Base-by-base conservation (phyloP, 2,329 filamentous ascomycete species). In the Penicillium sp. region DNA sequence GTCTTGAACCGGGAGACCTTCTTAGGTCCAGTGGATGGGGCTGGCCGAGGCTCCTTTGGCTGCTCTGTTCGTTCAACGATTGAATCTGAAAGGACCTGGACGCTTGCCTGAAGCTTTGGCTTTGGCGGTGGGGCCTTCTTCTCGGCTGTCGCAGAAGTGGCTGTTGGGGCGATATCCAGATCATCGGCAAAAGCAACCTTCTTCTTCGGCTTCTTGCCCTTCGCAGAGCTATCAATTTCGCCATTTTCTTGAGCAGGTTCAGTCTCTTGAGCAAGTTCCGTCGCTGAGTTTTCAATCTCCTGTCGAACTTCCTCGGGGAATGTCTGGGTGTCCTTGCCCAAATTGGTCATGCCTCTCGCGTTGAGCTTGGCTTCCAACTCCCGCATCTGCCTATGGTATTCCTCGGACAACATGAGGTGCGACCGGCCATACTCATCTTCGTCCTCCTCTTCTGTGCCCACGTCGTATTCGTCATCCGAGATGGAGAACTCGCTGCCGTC, bases 381-480 rank as follows among this genome's bases (percentile, higher is more conserved):
- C 49, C 90, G 84, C 95, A 99, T 98, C 68, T 91, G 86, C 68
- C 86, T 83, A 35, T 88, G 87, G 72, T 96, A 96, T 15, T 91
- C 89, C 47, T 92, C 88, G 17, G 86, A 87, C 56, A 97, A 79
- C 13, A 89, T 83, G 22, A 83, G 84, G 19, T 84, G 82, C 9
- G 86, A 94, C 19, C 91, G 88, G 4, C 94, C 94, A 72, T 87
- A 89, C 63, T 90, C 84, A 71, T 95, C 87, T 56, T 91, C 89
- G 2, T 83, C 79, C 1, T 82, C 81, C 1, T 85, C 84, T 1
- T 70, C 66, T 9, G 59, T 60, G 44, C 71, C 72, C 42, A 86
- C 83, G 19, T 86, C 79, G 19, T 82, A 82, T 13, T 83, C 82
- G 51, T 85, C 85, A 56, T 88, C 87, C 56, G 88, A 87, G 37